phyloP scores from a whole-genome alignment of 495 filamentous ascomycete genomes.

The Penicillium arizonense region DNA sequence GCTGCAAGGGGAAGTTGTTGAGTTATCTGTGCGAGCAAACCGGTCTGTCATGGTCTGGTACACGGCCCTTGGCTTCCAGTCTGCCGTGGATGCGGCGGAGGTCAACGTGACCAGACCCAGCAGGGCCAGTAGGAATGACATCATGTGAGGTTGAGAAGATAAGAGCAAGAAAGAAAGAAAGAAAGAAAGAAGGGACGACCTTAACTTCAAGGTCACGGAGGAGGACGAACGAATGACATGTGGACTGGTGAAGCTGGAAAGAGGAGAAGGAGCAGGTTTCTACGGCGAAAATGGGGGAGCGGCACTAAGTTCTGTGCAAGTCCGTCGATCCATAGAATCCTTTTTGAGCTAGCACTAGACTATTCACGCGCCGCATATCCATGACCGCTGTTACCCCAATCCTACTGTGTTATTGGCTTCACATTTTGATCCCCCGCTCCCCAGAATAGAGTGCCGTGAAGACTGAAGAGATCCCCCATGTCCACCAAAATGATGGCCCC shows the following conservation, averaged over 20 bases:
- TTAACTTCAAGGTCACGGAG: too few species aligned
- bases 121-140: constrained; percentile 1
- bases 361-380: too few species aligned
- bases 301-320: neutral
- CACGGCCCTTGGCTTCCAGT: constrained; percentile 62
- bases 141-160: constrained; percentile 1
- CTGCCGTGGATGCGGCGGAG: constrained; percentile 22
- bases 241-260: neutral
- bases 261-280: neutral
- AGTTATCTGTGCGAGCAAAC: constrained; percentile 67
- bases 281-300: neutral
- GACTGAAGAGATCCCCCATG: too few species aligned
- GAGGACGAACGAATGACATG: constrained; percentile 4
- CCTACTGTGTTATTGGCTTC: too few species aligned
- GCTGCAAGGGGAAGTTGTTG: constrained; percentile 47
- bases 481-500: too few species aligned
- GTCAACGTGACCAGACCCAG: constrained; percentile 3
- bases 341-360: too few species aligned
- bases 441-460: too few species aligned
- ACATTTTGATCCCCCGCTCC: too few species aligned
- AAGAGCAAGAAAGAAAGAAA: neutral
- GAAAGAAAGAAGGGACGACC: neutral
- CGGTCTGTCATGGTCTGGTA: constrained; percentile 79
- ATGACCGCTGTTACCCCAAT: too few species aligned
- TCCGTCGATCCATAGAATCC: neutral